These are phyloP conservation scores for Novymonas esmeraldas DNA, from an alignment of 208 protist species.

Conservation along the genomic window DNA sequence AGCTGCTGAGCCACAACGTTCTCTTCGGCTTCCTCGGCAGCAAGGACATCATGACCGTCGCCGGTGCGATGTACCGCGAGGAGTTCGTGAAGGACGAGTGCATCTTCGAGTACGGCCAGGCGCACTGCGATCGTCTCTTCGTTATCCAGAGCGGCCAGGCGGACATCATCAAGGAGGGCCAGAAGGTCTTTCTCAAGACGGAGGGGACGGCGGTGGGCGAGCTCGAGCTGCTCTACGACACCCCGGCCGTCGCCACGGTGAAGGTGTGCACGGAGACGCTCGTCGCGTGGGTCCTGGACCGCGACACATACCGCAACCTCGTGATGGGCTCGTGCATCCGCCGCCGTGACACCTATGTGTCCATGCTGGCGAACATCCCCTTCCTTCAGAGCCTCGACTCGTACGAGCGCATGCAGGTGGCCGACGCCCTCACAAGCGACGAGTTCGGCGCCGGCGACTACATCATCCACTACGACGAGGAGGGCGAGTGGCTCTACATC, in stretches of 20 bases:
- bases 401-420: constrained; percentile 89
- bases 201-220: constrained; percentile 88
- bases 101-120: constrained; percentile 76
- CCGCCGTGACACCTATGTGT: constrained; percentile 78
- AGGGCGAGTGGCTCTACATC: constrained; percentile 92
- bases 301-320: constrained; percentile 91
- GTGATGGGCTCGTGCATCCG: constrained; percentile 90
- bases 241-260: constrained; percentile 83
- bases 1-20: constrained; percentile 84
- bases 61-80: constrained; percentile 79
- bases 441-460: constrained; percentile 81
- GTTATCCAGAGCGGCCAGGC: constrained; percentile 83
- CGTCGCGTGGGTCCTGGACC: constrained; percentile 89
- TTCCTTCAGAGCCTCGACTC: constrained; percentile 81
- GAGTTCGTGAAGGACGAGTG: constrained; percentile 78
- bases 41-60: constrained; percentile 69
- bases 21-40: constrained; percentile 86
- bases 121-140: constrained; percentile 84
- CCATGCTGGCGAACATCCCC: constrained; percentile 75
- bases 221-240: constrained; percentile 92
- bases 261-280: constrained; percentile 74
- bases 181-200: constrained; percentile 89
- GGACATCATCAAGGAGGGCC: constrained; percentile 89
- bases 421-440: constrained; percentile 85
- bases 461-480: constrained; percentile 88